Base-by-base conservation (phyloP, 805 yeast genomes). In the Komagataella kurtzmanii region DNA sequence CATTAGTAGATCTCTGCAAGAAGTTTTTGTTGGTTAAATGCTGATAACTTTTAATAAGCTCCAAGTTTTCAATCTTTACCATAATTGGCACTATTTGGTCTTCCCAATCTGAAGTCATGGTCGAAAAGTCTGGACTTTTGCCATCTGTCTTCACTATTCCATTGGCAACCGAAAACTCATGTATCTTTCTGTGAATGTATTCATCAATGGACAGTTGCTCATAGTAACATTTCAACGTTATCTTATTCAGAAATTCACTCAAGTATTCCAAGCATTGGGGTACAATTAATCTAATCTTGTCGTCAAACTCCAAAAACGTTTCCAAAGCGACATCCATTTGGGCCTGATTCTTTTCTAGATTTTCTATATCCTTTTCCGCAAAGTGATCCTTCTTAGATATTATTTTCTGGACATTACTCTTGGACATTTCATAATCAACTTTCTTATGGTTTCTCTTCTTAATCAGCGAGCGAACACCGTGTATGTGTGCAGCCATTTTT, bases 221-320 rank as follows among this genome's bases (percentile, higher is more conserved):
- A 55, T 64, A 68, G 45, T 74, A 59, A 1, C 70, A 51, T 54
- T 70, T 65, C 49, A 69, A 61, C 1, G 75, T 62, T 12, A 77
- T 53, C 50, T 66, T 65, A 48, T 69, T 74, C 8, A 77, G 60
- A 53, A 76, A 77, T 56, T 78, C 83, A 43, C 77, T 76, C 47
- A 77, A 56, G 17, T 71, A 66, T 3, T 66, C 62, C 48, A 75
- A 58, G 3, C 70, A 67, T 55, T 75, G 77, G 1, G 83, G 83
- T 6, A 76, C 60, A 3, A 73, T 57, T 3, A 69, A 47, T 49
- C 66, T 67, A n/a, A 70, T 59, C 51, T 72, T 74, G 18, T 63
- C 65, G 55, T 74, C 72, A 17, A 73, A 55, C 18, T 68, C 68
- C 14, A 58, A 56, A 54, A 62, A 75, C 5, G 64, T 58, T 5